Conservation (phyloP, 495 filamentous ascomycete genomes). For the Pyrenula massariospora region DNA sequence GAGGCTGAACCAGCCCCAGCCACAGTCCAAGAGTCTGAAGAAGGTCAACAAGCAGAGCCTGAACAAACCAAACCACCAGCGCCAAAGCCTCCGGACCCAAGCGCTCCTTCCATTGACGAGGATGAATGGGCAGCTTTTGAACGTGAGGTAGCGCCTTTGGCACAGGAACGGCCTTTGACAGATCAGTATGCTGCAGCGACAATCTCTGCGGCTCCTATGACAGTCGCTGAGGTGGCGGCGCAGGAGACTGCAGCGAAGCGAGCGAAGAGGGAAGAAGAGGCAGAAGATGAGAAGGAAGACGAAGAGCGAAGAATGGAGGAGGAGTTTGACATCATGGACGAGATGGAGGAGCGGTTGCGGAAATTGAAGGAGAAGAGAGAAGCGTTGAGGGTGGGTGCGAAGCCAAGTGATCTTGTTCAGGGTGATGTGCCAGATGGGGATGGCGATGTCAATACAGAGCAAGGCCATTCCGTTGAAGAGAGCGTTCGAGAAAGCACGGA, state of each 20-base stretch:
- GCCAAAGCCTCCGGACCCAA: conserved; percentile 7
- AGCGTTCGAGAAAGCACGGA: conserved; percentile 48
- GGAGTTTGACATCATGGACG: conserved; percentile 93
- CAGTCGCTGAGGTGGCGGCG: conserved; percentile 60
- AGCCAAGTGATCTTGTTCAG: conserved; percentile 26
- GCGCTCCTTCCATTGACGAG: conserved; percentile 46
- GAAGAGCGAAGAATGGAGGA: conserved; percentile 68
- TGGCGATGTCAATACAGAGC: conserved; percentile 16
- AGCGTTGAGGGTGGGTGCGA: conserved; percentile 48
- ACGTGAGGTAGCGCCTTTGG: conserved; percentile 60
- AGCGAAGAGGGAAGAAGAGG: conserved; percentile 47
- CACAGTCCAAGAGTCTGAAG: conserved; percentile 11
- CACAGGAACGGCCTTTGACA: conserved; percentile 21
- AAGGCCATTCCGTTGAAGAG: conserved; percentile 12
- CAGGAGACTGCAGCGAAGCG: conserved; percentile 40
- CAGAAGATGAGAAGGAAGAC: conserved; percentile 80
- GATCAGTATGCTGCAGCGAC: conserved; percentile 27
- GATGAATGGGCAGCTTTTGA: conserved; percentile 88
- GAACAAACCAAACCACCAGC: conserved; percentile 6
- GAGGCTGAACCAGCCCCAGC: conserved; percentile 7
- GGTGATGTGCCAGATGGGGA: conserved; percentile 24
- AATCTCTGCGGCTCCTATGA: conserved; percentile 58
- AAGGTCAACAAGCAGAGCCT: conserved; percentile 12
- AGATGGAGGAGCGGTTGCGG: conserved; percentile 67
- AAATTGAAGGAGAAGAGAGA: conserved; percentile 63